These are phyloP conservation scores for Tetrahymena borealis DNA, from an alignment of 73 alveolate genomes.

Conservation along the genomic window DNA sequence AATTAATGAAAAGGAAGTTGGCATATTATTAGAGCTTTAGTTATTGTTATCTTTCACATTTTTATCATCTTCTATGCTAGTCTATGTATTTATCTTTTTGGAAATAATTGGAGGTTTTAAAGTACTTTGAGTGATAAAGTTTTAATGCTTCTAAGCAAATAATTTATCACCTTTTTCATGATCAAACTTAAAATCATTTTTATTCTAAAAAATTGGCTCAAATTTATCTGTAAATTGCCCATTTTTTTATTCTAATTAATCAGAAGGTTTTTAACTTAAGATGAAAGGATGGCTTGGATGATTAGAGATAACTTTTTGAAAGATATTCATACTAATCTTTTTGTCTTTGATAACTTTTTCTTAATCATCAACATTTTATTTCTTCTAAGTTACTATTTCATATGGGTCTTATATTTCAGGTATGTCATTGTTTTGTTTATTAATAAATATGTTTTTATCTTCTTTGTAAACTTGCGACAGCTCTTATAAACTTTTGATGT, in stretches of 20 bases:
- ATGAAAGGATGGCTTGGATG: not conserved
- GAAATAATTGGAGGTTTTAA: not conserved
- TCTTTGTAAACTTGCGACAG: not conserved
- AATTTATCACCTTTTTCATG: too few relatives aligned
- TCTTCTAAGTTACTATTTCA: not conserved
- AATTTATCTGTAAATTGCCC: not conserved
- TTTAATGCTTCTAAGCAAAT: too few relatives aligned
- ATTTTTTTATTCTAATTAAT: not conserved
- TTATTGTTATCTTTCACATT: not conserved
- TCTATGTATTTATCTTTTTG: not conserved
- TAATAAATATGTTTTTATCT: too few relatives aligned
- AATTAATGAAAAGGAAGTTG: not conserved
- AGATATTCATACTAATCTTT: not conserved
- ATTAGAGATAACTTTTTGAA: not conserved
- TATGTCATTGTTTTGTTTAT: too few relatives aligned
- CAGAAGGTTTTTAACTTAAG: not conserved
- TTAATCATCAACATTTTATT: not conserved
- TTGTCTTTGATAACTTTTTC: not conserved
- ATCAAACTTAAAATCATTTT: too few relatives aligned
- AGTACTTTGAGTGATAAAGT: not conserved
- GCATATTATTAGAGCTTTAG: not conserved
- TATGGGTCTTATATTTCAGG: too few relatives aligned
- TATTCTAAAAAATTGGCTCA: too few relatives aligned
- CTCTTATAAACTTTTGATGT: not conserved
- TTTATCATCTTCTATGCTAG: not conserved